Evolutionary conservation across 2,329 filamentous ascomycete genomes (phyloP).

Genomic region (Penicillium occitanis): DNA sequence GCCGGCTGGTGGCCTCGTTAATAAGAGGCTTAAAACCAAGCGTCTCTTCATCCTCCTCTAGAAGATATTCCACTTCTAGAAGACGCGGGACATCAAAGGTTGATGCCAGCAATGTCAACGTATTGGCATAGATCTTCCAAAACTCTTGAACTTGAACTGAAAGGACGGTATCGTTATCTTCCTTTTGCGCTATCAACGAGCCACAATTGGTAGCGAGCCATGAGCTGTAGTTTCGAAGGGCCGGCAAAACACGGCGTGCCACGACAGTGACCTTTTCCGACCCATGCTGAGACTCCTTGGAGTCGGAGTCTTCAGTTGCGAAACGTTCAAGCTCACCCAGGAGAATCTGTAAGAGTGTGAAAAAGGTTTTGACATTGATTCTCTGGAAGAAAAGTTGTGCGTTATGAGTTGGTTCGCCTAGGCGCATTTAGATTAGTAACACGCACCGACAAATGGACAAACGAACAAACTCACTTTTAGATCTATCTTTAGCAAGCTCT

Average conservation of each 20-base stretch:
- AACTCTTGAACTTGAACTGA: conserved; percentile 60
- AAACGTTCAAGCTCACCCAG: conserved; percentile 66
- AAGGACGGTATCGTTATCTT: conserved; percentile 54
- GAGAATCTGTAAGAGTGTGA: conserved; percentile 68
- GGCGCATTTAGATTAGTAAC: not conserved
- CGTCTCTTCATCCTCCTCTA: conserved; percentile 67
- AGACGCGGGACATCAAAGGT: conserved; percentile 60
- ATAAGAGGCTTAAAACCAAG: conserved; percentile 64
- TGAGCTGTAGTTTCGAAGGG: conserved; percentile 65
- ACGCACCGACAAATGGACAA: not conserved
- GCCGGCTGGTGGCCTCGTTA: conserved; percentile 49
- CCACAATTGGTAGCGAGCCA: conserved; percentile 62
- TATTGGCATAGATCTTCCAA: conserved; percentile 66
- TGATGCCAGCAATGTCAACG: conserved; percentile 59
- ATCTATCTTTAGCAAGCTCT: conserved; percentile 64
- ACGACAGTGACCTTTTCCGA: conserved; percentile 57
- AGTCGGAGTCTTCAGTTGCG: conserved; percentile 50
- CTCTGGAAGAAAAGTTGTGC: conserved; percentile 63
- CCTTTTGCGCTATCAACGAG: conserved; percentile 54
- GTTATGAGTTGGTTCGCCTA: conserved; percentile 52
- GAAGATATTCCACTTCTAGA: conserved; percentile 59
- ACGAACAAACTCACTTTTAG: conserved; percentile 50
- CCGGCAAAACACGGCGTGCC: conserved; percentile 62
- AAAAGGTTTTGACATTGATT: conserved; percentile 76
- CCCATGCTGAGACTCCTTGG: conserved; percentile 38